Base-by-base conservation (phyloP, 306 rosid species). In the Castanospermum australe region DNA sequence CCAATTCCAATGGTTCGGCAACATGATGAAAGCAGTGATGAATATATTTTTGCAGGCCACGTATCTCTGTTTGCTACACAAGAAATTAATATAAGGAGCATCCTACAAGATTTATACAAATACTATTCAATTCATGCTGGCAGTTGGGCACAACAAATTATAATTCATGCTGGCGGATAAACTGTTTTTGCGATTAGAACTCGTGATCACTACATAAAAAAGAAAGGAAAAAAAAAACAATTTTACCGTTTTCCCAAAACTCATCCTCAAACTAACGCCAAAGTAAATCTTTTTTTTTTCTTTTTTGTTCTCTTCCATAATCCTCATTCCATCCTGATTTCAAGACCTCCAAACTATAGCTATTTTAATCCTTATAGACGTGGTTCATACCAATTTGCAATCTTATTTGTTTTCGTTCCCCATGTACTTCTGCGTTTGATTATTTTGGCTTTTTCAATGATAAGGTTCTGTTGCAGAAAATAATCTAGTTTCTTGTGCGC, bases 1-100 rank as follows among this genome's bases (percentile, higher is more conserved):
- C 35, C 42, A 44, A 48, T 48, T 63, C 68, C 56, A 72, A 54
- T 22, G 32, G 57, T 70, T 79, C 6, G 2, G 35, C 77, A 25
- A 61, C 67, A 1, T 80, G 81, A 77, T 56, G 64, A 69, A 75
- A 75, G 68, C 70, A 80, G 54, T 82, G 81, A 79, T 72, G 84
- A 30, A 71, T 36, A 28, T 28, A 44, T 36, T 50, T 44, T 45
- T 6, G 35, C 71, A 8, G 11, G 20, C 61, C 56, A 51, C 59
- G 32, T 68, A 56, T 61, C 76, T 62, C 75, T 79, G 50, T 63
- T 79, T 64, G 62, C 42, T 17, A 51, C 72, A 77, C 66, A 81
- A 41, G 82, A 79, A 80, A 69, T 64, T n/a, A n/a, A 38, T 47
- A n/a, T n/a, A n/a, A 65, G 14, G 65, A 47, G 76, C 67, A 81